Evolutionary conservation across 352 stramenopile genomes (phyloP), one percentile per base, ranked within the genome.

Genomic region (Phytophthora agathidicida): DNA sequence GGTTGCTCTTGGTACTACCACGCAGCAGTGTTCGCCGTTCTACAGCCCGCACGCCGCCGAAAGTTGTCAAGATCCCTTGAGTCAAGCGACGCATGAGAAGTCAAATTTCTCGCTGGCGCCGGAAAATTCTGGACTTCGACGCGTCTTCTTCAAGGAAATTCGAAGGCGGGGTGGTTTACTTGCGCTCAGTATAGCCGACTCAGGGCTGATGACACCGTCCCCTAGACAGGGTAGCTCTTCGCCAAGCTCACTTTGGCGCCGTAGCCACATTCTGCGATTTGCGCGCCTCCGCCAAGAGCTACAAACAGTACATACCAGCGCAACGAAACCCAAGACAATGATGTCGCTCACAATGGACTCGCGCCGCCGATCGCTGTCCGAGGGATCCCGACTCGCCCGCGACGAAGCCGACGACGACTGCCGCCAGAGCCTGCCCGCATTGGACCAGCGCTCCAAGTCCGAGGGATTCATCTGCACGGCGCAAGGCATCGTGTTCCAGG

Each of bases 381-480:
- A 67, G 7, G 38, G 56, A 31, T 64, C 13, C n/a, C 23, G 32
- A 7, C 38, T 61, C n/a, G n/a, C n/a, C n/a, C n/a, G n/a, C n/a
- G 31, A 59, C 11, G 38, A 42, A 17, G 23, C 27, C 5, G 26
- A 59, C 9, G 60, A 69, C 26, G 33, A 51, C 39, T 33, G 44
- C 10, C 32, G 52, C 11, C 60, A 61, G 42, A 42, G 22, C n/a
- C n/a, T 61, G 11, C 41, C 27, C 1, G 48, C 52, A 0, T 27
- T 68, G 24, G 55, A 49, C 19, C 54, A 64, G 9, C 55, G 50
- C 7, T 64, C 65, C n/a, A 74, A 70, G 54, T 74, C 65, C 28
- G 65, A 74, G 53, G 71, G 55, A 19, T 68, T 68, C 26, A 74
- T 74, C 41, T 67, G 65, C 49, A 74, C 65, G 10, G 54, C 53